Conservation (phyloP, 768 basidiomycete genomes). For the Naematelia encephala region DNA sequence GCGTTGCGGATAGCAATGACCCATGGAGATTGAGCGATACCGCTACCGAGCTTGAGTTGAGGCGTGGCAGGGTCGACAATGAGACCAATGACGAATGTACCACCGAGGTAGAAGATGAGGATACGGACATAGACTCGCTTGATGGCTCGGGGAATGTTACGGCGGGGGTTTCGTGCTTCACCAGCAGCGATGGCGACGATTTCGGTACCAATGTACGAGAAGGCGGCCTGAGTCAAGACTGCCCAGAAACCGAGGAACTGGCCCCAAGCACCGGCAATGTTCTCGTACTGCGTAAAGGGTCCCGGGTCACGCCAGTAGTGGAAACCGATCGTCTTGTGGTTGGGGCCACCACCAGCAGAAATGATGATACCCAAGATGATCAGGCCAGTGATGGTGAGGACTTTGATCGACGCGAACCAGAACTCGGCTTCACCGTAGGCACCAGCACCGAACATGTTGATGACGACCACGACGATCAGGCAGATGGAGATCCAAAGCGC, state of each 20-base stretch:
- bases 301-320: constrained; percentile 69
- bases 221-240: constrained; percentile 79
- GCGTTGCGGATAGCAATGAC: constrained; percentile 73
- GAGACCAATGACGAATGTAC: constrained; percentile 41
- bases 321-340: constrained; percentile 55
- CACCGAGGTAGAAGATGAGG: constrained; percentile 60
- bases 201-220: constrained; percentile 84
- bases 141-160: constrained; percentile 66
- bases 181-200: constrained; percentile 64
- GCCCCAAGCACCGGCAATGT: constrained; percentile 63
- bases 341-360: constrained; percentile 83
- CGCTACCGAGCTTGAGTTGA: constrained; percentile 40
- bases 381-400: constrained; percentile 57
- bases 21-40: constrained; percentile 70
- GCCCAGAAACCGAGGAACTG: constrained; percentile 69
- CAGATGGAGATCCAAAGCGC: constrained; percentile 78
- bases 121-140: constrained; percentile 71
- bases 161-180: constrained; percentile 73
- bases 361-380: constrained; percentile 65
- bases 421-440: constrained; percentile 46
- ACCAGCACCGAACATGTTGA: constrained; percentile 47
- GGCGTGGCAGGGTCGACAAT: constrained; percentile 40
- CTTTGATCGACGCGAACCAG: constrained; percentile 67
- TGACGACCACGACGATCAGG: constrained; percentile 68
- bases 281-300: constrained; percentile 70